Conservation (phyloP, 208 protist genomes). For the Crithidia acanthocephali region DNA sequence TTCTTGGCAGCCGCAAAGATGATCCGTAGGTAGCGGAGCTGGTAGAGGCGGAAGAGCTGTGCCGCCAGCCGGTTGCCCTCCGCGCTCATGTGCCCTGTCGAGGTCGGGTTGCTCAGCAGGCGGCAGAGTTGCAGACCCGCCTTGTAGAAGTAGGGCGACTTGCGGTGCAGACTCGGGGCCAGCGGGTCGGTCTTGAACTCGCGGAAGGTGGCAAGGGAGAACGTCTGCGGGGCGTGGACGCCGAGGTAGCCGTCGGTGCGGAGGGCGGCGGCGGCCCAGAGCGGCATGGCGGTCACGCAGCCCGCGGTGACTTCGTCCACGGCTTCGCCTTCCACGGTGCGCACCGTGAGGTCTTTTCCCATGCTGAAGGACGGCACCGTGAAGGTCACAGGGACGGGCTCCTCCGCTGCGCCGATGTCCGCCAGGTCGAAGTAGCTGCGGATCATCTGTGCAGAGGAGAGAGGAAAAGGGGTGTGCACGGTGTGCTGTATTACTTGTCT, state of each 20-base stretch:
- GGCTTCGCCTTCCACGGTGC: conserved; percentile 46
- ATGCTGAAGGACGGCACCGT: conserved; percentile 56
- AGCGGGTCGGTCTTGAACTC: conserved; percentile 84
- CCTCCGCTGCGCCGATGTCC: conserved; percentile 54
- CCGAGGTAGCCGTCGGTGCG: conserved; percentile 53
- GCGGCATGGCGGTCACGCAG: conserved; percentile 51
- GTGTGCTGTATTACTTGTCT: neutral
- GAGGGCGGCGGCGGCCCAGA: conserved; percentile 68
- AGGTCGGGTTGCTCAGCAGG: conserved; percentile 57
- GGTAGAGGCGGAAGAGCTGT: conserved; percentile 78
- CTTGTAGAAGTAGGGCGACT: conserved; percentile 79
- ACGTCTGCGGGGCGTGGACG: conserved; percentile 55
- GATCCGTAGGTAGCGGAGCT: conserved; percentile 76
- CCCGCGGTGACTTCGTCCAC: conserved; percentile 53
- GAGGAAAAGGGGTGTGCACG: neutral
- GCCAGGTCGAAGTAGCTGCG: conserved; percentile 77
- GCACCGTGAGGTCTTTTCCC: conserved; percentile 47
- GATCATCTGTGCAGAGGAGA: conserved; percentile 39
- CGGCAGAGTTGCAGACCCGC: conserved; percentile 54
- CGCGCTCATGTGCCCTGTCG: conserved; percentile 35
- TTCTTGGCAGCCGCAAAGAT: conserved; percentile 69
- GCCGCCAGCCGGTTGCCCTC: conserved; percentile 72
- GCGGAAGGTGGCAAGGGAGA: conserved; percentile 66
- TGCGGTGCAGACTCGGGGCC: conserved; percentile 58
- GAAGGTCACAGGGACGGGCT: conserved; percentile 65